Percentiles rank a stretch among this genome's conserved stretches.
Evolutionary conservation across 1,139 yeast genomes (phyloP).

Genomic region (Yamadazyma sp.): DNA sequence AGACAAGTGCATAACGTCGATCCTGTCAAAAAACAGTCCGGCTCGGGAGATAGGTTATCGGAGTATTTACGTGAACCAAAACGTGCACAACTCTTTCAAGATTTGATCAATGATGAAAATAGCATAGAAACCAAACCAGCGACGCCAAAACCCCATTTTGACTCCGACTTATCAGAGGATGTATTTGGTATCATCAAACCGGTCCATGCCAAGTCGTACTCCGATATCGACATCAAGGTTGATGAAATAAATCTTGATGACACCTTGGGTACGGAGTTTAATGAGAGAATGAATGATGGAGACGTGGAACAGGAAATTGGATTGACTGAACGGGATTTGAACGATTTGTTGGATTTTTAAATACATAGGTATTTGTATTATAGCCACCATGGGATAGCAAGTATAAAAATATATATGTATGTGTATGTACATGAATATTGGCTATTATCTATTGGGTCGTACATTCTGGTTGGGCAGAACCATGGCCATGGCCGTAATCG

Average conservation of each 20-base stretch:
- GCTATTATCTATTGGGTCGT: too few relatives aligned
- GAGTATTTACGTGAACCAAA: conserved; percentile 11
- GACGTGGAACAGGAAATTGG: conserved; percentile 24
- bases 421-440: conserved; percentile 1
- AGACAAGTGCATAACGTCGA: conserved; percentile 27
- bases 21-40: conserved; percentile 27
- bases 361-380: background rate
- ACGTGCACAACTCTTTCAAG: conserved; percentile 16
- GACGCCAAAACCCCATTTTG: background rate
- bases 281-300: conserved; percentile 3
- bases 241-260: conserved; percentile 13
- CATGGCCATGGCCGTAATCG: conserved; percentile 6
- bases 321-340: conserved; percentile 33
- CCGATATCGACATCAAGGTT: conserved; percentile 1
- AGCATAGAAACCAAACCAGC: conserved; percentile 35
- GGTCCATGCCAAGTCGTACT: background rate
- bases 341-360: conserved; percentile 37
- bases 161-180: background rate
- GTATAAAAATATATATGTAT: background rate
- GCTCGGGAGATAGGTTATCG: conserved; percentile 11
- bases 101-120: conserved; percentile 28
- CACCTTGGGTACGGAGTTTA: conserved; percentile 5
- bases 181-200: too few relatives aligned
- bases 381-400: background rate
- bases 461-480: conserved; percentile 34